Evolutionary conservation across 2,329 filamentous ascomycete genomes (phyloP).

Genomic region (Hymenoscyphus repandus): DNA sequence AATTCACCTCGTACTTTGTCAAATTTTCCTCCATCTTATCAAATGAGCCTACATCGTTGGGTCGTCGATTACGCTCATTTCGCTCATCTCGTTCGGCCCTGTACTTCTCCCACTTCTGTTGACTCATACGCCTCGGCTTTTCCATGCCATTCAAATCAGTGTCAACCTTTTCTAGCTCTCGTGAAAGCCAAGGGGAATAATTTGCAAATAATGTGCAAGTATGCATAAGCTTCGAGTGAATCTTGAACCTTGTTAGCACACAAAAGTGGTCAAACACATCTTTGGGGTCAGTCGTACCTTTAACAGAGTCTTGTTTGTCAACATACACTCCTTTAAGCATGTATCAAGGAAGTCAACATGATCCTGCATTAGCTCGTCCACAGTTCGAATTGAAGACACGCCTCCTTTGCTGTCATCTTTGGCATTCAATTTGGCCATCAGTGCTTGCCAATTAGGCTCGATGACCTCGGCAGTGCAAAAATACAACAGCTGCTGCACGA

Average conservation of each 20-base stretch:
- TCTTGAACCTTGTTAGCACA: conserved; percentile 87
- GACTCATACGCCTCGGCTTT: conserved; percentile 54
- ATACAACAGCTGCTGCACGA: conserved; percentile 93
- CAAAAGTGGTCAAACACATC: background rate
- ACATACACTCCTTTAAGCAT: conserved; percentile 97
- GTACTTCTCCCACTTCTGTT: conserved; percentile 56
- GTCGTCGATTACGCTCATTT: conserved; percentile 32
- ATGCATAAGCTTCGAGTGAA: conserved; percentile 94
- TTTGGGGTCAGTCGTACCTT: conserved; percentile 50
- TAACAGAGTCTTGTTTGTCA: conserved; percentile 91
- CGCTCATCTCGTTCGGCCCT: conserved; percentile 38
- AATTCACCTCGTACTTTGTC: conserved; percentile 88
- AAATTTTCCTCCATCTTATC: conserved; percentile 71
- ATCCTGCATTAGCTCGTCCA: conserved; percentile 97
- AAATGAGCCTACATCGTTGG: conserved; percentile 27
- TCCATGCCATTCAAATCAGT: conserved; percentile 62
- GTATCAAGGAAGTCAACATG: conserved; percentile 98
- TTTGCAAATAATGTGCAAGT: conserved; percentile 92
- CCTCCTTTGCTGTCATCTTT: conserved; percentile 43
- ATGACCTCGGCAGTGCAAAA: conserved; percentile 97
- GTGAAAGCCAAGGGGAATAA: conserved; percentile 81
- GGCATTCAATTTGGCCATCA: conserved; percentile 80
- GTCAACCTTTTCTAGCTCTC: conserved; percentile 78
- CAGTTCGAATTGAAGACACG: conserved; percentile 56
- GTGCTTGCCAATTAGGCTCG: conserved; percentile 91